Percentiles rank a stretch among this genome's conserved stretches.
phyloP scores from a whole-genome alignment of 1,284 basidiomycete genomes.

The Austroboletus rostrupii region DNA sequence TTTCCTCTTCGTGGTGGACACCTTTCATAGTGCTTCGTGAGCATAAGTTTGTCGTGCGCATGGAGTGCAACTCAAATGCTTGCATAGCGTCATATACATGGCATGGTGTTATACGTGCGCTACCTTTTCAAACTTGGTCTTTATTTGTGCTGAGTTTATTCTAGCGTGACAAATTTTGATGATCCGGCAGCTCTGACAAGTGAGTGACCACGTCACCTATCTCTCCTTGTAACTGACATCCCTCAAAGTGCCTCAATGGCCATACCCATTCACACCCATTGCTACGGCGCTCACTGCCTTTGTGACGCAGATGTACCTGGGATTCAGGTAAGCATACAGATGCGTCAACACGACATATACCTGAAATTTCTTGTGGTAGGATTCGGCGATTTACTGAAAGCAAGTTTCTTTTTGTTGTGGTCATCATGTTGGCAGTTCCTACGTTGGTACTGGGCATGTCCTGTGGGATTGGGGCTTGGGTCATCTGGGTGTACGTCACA shows the following conservation, averaged over 20 bases:
- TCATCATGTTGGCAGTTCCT: slow-evolving; percentile 32
- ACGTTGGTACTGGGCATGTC: slow-evolving; percentile 37
- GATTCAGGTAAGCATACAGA: slow-evolving; percentile 7
- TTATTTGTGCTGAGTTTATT: neutral
- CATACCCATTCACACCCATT: slow-evolving; percentile 41
- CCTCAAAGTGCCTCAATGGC: slow-evolving; percentile 27
- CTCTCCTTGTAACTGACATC: neutral
- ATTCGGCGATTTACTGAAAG: slow-evolving; percentile 33
- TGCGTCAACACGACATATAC: neutral
- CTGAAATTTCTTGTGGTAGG: slow-evolving; percentile 15
- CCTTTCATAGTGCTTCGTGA: slow-evolving; percentile 37
- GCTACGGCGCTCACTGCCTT: slow-evolving; percentile 41
- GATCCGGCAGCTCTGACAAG: slow-evolving; percentile 13
- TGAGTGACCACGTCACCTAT: neutral
- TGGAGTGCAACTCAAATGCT: neutral
- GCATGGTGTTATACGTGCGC: slow-evolving; percentile 18
- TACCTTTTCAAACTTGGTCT: neutral
- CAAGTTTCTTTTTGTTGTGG: slow-evolving; percentile 31
- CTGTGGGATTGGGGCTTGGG: slow-evolving; percentile 36
- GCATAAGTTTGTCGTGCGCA: neutral
- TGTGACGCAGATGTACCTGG: slow-evolving; percentile 33
- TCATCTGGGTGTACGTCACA: slow-evolving; percentile 35
- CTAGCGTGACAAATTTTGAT: slow-evolving; percentile 14
- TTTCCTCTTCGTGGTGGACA: slow-evolving; percentile 42
- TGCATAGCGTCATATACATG: slow-evolving; percentile 15